Conservation (phyloP, 768 basidiomycete species). For the Candolleomyces aberdarensis region DNA sequence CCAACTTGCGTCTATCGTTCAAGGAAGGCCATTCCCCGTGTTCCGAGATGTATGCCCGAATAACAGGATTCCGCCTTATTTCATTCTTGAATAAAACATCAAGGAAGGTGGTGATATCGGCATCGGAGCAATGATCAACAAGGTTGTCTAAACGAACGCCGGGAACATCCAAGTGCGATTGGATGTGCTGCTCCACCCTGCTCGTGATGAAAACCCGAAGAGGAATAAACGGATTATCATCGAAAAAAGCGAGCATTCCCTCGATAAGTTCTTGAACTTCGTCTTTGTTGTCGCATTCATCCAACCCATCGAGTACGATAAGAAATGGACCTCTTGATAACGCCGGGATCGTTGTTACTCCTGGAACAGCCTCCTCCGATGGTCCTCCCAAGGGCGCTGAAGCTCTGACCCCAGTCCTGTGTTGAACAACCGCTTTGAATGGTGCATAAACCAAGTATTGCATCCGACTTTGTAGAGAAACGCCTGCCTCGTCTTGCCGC, state of each 20-base stretch:
- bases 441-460: not conserved
- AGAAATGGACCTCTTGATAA: not conserved
- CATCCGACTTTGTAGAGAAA: not conserved
- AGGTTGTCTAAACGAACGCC: not conserved
- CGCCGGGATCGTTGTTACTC: not conserved
- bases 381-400: too few species aligned
- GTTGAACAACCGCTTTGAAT: not conserved
- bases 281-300: not conserved
- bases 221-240: not conserved
- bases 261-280: not conserved
- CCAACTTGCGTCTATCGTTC: not conserved
- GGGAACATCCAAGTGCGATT: not conserved
- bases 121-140: not conserved
- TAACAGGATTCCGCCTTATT: not conserved
- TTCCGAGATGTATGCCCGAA: not conserved
- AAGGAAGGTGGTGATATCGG: not conserved
- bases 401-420: too few species aligned
- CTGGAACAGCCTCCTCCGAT: too few species aligned
- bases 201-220: not conserved
- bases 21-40: not conserved
- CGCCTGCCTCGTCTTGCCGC: not conserved
- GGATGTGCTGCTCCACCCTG: not conserved
- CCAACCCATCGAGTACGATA: not conserved
- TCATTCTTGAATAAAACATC: not conserved
- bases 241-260: not conserved